A percentile compares a stretch with the other conserved stretches of the same genome.
Evolutionary conservation across 148 eudicot genomes (phyloP).

Genomic region (Rhododendron ovatum): DNA sequence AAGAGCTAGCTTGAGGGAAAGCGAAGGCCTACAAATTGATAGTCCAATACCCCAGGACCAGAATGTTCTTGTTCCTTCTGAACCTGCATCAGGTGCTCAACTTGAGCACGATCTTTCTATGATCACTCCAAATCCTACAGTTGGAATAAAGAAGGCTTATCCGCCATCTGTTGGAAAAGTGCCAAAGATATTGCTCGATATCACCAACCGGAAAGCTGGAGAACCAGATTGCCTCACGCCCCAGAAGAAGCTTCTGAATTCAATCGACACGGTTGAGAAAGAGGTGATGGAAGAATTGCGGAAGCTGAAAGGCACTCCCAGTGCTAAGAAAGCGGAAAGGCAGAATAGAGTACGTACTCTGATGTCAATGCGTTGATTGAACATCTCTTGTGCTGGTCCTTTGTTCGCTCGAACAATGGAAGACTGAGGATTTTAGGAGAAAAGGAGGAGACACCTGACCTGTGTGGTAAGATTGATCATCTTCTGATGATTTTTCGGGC

Average conservation of each 20-base stretch:
- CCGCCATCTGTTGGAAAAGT: slow-evolving; percentile 31
- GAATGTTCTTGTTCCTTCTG: slow-evolving; percentile 13
- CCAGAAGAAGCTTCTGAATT: slow-evolving; percentile 52
- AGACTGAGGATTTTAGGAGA: background rate
- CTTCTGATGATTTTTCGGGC: slow-evolving; percentile 13
- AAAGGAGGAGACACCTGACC: background rate
- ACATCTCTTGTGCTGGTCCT: background rate
- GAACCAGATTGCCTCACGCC: slow-evolving; percentile 43
- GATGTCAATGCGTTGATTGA: slow-evolving; percentile 67
- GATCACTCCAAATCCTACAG: slow-evolving; percentile 35
- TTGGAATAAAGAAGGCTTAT: slow-evolving; percentile 21
- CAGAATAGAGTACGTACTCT: slow-evolving; percentile 51
- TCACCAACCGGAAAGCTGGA: slow-evolving; percentile 24
- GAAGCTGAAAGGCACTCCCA: slow-evolving; percentile 56
- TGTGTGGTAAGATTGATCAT: slow-evolving; percentile 4
- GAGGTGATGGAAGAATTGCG: slow-evolving; percentile 56
- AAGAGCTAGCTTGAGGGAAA: slow-evolving; percentile 42
- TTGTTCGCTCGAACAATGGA: background rate
- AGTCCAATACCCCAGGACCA: slow-evolving; percentile 29
- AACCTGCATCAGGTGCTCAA: slow-evolving; percentile 30
- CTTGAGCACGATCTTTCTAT: slow-evolving; percentile 33
- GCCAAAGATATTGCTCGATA: slow-evolving; percentile 30
- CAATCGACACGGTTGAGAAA: slow-evolving; percentile 76
- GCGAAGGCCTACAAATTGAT: slow-evolving; percentile 27
- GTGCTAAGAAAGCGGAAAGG: slow-evolving; percentile 68